Evolutionary conservation across 495 filamentous ascomycete genomes (phyloP), one percentile per base, ranked within the genome.

Genomic region (Staphylotrichum longicolle): DNA sequence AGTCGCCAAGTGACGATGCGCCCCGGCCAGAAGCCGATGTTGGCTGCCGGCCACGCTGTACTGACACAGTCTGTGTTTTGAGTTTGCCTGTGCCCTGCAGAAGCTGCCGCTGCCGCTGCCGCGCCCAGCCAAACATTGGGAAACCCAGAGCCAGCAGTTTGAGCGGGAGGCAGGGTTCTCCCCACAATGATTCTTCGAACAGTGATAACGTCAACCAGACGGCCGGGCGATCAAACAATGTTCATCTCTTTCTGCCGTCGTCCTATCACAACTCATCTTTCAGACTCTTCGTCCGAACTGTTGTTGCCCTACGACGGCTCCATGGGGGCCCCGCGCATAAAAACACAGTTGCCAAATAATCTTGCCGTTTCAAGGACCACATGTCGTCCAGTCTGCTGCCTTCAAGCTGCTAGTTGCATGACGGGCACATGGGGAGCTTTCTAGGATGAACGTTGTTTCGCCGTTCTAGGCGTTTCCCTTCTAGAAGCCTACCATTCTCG

Each of bases 21-120:
- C 12, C 34, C 56, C 32, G 59, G 58, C 60, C 57, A 56, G 58
- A 45, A 47, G 61, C 52, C 56, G 58, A 60, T 27, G 60, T 33
- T 50, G 7, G 45, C 35, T 33, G 40, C 32, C 44, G 33, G 44
- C 63, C 57, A 63, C 14, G 20, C 37, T 51, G 57, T 57, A 66
- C 70, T 72, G 70, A 72, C 57, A 72, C 70, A 68, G 57, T 70
- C 60, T 45, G 63, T 63, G 70, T 72, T 72, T 72, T 65, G 66
- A 51, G 60, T 67, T 39, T 32, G 60, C 64, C 62, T 68, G 68
- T 67, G 66, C 66, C 64, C 60, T 72, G 68, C 70, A 70, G 65
- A 55, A 10, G 53, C 42, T 63, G 58, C 49, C 44, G 57, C 33
- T 52, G 56, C 46, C 37, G 46, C 40, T 40, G 45, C 63, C 52